Evolutionary conservation across 2,329 filamentous ascomycete species (phyloP), one percentile per base, ranked within the genome.

Genomic region (Gyromitra esculenta): DNA sequence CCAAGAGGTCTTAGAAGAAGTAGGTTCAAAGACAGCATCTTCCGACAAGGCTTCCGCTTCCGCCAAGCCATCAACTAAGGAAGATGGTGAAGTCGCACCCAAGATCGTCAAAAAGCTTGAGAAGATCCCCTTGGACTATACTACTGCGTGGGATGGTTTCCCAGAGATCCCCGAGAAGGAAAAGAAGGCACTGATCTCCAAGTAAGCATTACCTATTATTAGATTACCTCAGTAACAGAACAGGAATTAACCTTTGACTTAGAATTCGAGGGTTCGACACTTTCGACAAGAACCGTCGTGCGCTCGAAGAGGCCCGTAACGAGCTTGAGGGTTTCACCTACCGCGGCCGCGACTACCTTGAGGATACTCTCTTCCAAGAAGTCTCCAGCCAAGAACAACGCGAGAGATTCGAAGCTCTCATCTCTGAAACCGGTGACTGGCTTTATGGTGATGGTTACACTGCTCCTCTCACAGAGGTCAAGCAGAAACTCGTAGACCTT

Each of bases 261-360:
- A 77, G 75, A 50, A 88, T 99, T 56, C 88, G 90, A 81, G 91
- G 93, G 3, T 98, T 99, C 81, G 93, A 96, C 80, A 87, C 88
- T 35, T 97, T 95, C 1, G 96, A 99, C 84, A 89, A 88, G 80
- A 89, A 91, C 37, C 91, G 94, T 65, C 85, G 90, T 45, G 86
- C 90, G 74, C 90, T 94, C 41, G 94, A 97, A 82, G 95, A 97
- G 83, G 89, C 92, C 0, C 86, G 97, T 73, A 99, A 98, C 84
- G 91, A 92, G 79, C 89, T 99, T n/a, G 96, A 99, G 84, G 91
- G 88, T 11, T 98, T 92, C 84, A 97, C 95, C 13, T 99, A 99
- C 86, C 91, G 90, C 81, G 89, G 92, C 37, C 91, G 94, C 35
- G 94, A 97, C 83, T 87, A 97, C 57, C 86, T 97, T 1, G 91